These are phyloP conservation scores for Ogataea siamensis DNA, from an alignment of 805 yeast species.

Conservation along the genomic window DNA sequence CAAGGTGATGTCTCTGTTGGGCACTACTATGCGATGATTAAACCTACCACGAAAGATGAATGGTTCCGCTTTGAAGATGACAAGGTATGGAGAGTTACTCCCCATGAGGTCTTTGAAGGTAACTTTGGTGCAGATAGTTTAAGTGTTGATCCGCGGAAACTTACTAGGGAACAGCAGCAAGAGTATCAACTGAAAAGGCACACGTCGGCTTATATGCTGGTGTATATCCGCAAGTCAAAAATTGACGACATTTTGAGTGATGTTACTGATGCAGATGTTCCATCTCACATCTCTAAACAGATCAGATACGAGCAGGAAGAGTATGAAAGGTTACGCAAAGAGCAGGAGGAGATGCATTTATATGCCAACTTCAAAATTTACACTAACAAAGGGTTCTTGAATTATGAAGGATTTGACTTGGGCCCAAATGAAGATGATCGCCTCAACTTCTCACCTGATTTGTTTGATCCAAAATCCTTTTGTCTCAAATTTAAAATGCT, in stretches of 20 bases:
- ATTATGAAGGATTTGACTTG: conserved; percentile 72
- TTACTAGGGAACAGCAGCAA: conserved; percentile 60
- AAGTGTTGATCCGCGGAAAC: conserved; percentile 44
- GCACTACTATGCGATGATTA: conserved; percentile 92
- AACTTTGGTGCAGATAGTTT: conserved; percentile 81
- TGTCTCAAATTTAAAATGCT: conserved; percentile 52
- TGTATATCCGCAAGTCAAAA: conserved; percentile 71
- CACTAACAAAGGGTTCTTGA: conserved; percentile 50
- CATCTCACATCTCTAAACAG: conserved; percentile 64
- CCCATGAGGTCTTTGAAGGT: conserved; percentile 82
- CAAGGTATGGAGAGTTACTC: conserved; percentile 83
- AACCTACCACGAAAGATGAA: conserved; percentile 62
- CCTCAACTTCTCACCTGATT: conserved; percentile 47
- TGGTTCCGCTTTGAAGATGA: conserved; percentile 98
- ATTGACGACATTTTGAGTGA: conserved; percentile 58
- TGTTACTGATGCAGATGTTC: conserved; percentile 54
- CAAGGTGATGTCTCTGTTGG: conserved; percentile 96
- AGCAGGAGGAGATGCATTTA: conserved; percentile 69
- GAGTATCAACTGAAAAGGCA: conserved; percentile 71
- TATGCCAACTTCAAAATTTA: conserved; percentile 58
- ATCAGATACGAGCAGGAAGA: conserved; percentile 63
- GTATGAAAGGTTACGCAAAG: conserved; percentile 50
- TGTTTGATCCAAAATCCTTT: conserved; percentile 45
- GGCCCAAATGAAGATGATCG: conserved; percentile 56
- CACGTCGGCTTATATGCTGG: conserved; percentile 96